Evolutionary conservation across 768 basidiomycete species (phyloP), one percentile per base, ranked within the genome.

Genomic region (Amanita thiersii): DNA sequence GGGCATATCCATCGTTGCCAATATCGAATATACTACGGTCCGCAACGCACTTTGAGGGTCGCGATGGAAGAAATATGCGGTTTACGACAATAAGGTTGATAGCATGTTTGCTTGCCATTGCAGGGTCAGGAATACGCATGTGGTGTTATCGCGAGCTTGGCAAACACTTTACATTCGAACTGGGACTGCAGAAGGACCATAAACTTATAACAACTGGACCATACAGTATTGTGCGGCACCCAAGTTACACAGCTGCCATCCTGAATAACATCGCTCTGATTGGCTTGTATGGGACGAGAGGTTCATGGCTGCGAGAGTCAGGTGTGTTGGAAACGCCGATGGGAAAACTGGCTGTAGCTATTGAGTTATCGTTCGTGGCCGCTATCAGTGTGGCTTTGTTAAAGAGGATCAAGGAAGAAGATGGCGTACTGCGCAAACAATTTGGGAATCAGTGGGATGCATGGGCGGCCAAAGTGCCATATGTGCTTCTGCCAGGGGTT

Each of bases 161-260:
- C 3, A 50, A 41, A 2, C 47, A 70, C 25, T 75, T 75, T 51
- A 78, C 74, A 0, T 77, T 72, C 40, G 69, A 75, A 50, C 57
- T 75, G 59, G 63, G 60, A 53, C 69, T 77, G 18, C 63, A 61
- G 29, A 54, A 59, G 17, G 58, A 68, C 39, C 75, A 78, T 39
- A 53, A 47, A 38, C 60, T 78, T 17, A 57, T 76, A 3, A 71
- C 63, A 0, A 56, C 58, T 19, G 74, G 75, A 1, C 73, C 70
- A 0, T 77, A 77, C 48, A 43, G 55, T 1, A 39, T 62, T 17
- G 70, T 72, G 6, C 59, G 75, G 41, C 75, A 77, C 46, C 75
- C 75, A 1, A 65, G 66, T 11, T 76, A 76, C 47, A 53, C 60
- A 1, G 71, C 68, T 26, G 49, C 61, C 2, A 51, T 72, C 14